Conservation (phyloP, 768 basidiomycete genomes). For the Rhodotorula babjevae region DNA sequence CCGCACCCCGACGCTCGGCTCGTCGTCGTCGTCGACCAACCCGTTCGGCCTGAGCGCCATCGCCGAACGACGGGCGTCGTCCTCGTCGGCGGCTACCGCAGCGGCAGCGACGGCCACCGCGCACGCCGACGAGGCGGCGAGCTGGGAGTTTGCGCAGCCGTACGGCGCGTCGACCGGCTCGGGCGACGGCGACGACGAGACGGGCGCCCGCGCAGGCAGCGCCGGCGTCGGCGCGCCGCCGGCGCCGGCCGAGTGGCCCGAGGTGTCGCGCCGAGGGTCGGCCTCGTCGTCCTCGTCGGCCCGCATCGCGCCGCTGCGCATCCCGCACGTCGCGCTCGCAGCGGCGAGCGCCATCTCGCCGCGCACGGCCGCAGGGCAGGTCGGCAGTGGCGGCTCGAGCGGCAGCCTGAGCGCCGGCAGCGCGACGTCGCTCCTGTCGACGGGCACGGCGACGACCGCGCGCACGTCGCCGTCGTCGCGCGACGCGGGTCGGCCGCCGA, state of each 20-base stretch:
- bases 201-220: background rate
- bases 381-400: background rate
- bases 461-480: background rate
- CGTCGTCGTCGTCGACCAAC: background rate
- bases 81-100: background rate
- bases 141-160: constrained; percentile 18
- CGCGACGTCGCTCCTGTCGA: background rate
- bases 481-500: background rate
- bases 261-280: background rate
- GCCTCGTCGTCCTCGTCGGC: background rate
- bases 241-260: background rate
- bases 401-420: background rate
- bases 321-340: background rate
- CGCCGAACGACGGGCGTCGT: background rate
- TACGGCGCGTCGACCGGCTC: background rate
- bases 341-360: constrained; percentile 3
- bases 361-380: background rate
- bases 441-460: background rate
- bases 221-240: background rate
- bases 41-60: constrained; percentile 9
- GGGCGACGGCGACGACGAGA: background rate
- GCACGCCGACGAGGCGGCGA: background rate
- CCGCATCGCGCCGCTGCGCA: background rate
- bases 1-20: constrained; percentile 24
- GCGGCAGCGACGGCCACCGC: background rate